A percentile compares a stretch with the other conserved stretches of the same genome.
Evolutionary conservation across 495 filamentous ascomycete genomes (phyloP).

Genomic region (Thozetella sp.): DNA sequence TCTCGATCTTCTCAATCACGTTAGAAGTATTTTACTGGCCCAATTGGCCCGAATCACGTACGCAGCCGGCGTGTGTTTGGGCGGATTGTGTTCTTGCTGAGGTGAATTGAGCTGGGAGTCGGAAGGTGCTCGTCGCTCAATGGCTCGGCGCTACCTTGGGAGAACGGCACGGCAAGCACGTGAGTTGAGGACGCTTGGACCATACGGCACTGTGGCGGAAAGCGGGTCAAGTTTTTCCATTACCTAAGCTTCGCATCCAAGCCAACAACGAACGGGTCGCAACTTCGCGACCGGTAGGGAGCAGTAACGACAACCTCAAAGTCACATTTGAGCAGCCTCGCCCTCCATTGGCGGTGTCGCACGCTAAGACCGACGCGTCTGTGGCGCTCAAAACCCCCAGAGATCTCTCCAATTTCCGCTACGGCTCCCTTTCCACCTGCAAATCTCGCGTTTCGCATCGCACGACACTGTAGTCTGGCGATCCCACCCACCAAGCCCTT

Average conservation of each 20-base stretch:
- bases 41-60: not conserved
- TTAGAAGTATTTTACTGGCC: slow-evolving; percentile 10
- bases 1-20: slow-evolving; percentile 18
- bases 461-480: not conserved
- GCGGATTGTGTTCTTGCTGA: slow-evolving; percentile 11
- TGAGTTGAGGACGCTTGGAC: not conserved
- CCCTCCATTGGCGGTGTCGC: not conserved
- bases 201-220: not conserved
- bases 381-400: not conserved
- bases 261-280: slow-evolving; percentile 1
- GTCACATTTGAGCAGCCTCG: not conserved
- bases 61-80: slow-evolving; percentile 22
- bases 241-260: not conserved
- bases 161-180: not conserved
- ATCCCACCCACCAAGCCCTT: not conserved
- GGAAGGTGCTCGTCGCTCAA: not conserved
- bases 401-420: not conserved
- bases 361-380: not conserved
- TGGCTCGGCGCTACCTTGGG: not conserved
- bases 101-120: not conserved
- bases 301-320: not conserved
- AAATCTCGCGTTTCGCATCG: not conserved
- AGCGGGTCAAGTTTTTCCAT: not conserved
- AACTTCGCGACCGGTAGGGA: slow-evolving; percentile 1
- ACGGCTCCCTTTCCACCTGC: not conserved